These are phyloP conservation scores for Rhizophagus sp. DNA, from an alignment of 192 early-diverging fungal species.

Conservation along the genomic window DNA sequence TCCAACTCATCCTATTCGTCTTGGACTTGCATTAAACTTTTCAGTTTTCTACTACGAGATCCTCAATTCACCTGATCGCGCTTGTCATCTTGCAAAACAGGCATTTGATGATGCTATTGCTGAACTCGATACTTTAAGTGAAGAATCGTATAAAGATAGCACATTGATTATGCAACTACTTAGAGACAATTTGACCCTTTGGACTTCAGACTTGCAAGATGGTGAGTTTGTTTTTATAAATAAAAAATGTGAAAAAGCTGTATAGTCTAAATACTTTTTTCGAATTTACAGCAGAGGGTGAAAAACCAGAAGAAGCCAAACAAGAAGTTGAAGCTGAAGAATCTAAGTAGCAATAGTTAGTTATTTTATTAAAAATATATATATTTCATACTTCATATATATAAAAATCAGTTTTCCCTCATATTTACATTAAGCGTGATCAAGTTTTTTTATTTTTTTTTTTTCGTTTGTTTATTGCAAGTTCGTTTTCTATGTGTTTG, in stretches of 20 bases:
- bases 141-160: conserved; percentile 97
- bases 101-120: conserved; percentile 97
- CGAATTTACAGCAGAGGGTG: conserved; percentile 12
- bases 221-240: conserved; percentile 4
- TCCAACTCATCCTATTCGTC: conserved; percentile 94
- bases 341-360: conserved; percentile 20
- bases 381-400: conserved; percentile 20
- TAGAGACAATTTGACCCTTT: conserved; percentile 95
- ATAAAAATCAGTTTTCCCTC: neutral
- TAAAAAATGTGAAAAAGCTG: neutral
- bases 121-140: conserved; percentile 88
- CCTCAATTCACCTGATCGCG: conserved; percentile 90
- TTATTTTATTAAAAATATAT: conserved; percentile 3
- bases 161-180: conserved; percentile 98
- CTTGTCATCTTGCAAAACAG: conserved; percentile 89
- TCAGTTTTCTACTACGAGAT: conserved; percentile 99
- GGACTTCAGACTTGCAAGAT: conserved; percentile 75
- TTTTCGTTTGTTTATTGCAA: conserved; percentile 7
- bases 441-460: neutral
- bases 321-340: conserved; percentile 29
- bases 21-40: conserved; percentile 96
- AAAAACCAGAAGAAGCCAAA: conserved; percentile 24
- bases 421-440: conserved; percentile 1
- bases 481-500: neutral
- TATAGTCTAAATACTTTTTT: neutral